phyloP scores from a whole-genome alignment of 2,329 filamentous ascomycete species.

The Nothophaeocryptopus gaeumannii region DNA sequence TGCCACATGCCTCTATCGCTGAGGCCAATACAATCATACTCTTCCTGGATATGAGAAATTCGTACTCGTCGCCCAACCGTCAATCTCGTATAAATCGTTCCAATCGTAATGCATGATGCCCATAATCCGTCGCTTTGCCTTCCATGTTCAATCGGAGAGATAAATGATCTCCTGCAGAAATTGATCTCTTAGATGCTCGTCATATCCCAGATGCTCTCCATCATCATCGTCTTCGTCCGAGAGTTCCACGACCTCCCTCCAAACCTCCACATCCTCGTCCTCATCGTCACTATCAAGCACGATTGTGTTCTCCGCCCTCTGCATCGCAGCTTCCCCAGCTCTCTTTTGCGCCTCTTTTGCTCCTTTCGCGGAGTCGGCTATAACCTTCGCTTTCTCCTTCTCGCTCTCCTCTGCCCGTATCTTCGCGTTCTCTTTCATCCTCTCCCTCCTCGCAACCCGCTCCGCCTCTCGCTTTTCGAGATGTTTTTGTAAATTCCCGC shows the following conservation, averaged over 20 bases:
- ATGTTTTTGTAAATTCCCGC: slow-evolving; percentile 21
- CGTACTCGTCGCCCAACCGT: too few species aligned
- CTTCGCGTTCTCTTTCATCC: slow-evolving; percentile 12
- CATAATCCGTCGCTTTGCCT: too few species aligned
- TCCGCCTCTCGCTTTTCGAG: slow-evolving; percentile 12
- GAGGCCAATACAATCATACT: too few species aligned
- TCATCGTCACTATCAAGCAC: not conserved
- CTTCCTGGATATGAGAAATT: too few species aligned
- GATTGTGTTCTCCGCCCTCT: not conserved
- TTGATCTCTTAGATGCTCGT: too few species aligned
- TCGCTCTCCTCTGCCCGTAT: slow-evolving; percentile 1
- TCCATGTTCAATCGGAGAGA: too few species aligned
- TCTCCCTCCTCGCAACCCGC: slow-evolving; percentile 8
- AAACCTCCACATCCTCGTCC: not conserved
- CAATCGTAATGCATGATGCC: too few species aligned
- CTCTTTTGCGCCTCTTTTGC: not conserved
- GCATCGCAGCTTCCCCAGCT: not conserved
- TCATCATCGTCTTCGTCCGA: not conserved
- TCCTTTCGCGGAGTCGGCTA: not conserved
- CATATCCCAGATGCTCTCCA: too few species aligned
- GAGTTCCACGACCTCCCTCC: not conserved
- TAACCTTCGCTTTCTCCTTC: not conserved
- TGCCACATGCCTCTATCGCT: too few species aligned
- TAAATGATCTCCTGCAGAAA: too few species aligned
- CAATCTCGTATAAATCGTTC: too few species aligned